Percentiles rank a stretch among this genome's conserved stretches.
Evolutionary conservation across 2,329 filamentous ascomycete species (phyloP).

Genomic region (Cercospora sesami): DNA sequence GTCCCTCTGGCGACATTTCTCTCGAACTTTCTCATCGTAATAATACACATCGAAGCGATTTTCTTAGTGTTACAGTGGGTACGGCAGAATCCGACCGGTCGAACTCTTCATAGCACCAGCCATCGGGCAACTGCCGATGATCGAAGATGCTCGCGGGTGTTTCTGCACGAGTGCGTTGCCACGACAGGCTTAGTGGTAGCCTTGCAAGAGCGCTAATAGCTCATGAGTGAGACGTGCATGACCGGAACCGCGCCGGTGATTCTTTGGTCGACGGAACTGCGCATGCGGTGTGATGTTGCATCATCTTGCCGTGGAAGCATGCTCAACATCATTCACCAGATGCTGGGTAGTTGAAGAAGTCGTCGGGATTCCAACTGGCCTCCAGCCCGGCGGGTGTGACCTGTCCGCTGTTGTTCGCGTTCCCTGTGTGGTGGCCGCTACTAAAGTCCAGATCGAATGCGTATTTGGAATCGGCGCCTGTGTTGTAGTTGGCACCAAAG

Average conservation of each 20-base stretch:
- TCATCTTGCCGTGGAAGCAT: background rate
- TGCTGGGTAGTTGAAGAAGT: slow-evolving; percentile 28
- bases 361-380: slow-evolving; percentile 24
- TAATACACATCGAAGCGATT: background rate
- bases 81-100: background rate
- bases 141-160: background rate
- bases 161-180: background rate
- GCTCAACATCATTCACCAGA: slow-evolving; percentile 14
- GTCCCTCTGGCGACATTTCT: background rate
- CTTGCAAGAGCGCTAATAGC: background rate
- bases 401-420: slow-evolving; percentile 21
- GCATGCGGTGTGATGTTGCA: background rate
- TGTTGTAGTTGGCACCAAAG: slow-evolving; percentile 13
- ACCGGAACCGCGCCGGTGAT: background rate
- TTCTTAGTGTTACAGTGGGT: background rate
- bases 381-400: slow-evolving; percentile 23
- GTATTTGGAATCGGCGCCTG: slow-evolving; percentile 14
- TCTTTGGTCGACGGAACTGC: background rate
- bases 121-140: background rate
- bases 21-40: background rate
- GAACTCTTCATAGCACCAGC: background rate
- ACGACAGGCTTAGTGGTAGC: background rate
- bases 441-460: slow-evolving; percentile 20
- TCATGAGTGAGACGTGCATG: background rate
- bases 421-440: slow-evolving; percentile 1